Base-by-base conservation (phyloP, 108 stramenopile genomes). In the Nannochloropsis salina region DNA sequence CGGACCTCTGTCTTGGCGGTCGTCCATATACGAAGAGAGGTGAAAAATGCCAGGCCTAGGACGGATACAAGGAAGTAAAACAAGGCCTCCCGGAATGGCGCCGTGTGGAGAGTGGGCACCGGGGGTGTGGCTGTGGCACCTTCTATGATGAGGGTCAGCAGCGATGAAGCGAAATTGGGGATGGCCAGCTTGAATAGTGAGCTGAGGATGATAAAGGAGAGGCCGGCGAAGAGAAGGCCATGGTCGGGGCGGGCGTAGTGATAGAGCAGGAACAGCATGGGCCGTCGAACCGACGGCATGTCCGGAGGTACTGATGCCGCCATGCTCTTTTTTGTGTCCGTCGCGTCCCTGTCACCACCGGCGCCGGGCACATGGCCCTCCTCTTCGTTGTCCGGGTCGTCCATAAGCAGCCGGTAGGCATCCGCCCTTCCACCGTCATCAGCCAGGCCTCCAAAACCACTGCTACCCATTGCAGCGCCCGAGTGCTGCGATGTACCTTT, bases 1-100 rank as follows among this genome's bases (percentile, higher is more conserved):
- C 83, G 41, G 3, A 83, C 83, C 42, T 83, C 83, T 83, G 83
- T 8, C 83, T 83, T 83, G 83, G 83, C 83, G 11, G 83, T 47
- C 2, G 42, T 43, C 83, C 83, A 83, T 41, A 83, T 83, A 43
- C 83, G 83, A 18, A 40, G 83, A 18, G 40, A 22, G 45, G 42
- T 83, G 40, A 83, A 83, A 43, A 83, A 83, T 5, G 40, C 83
- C n/a, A 43, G 43, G 45, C 41, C 40, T 4, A 21, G 21, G n/a
- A 22, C 83, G 11, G 83, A 43, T 15, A n/a, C 10, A 44, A 41
- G 18, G 21, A 83, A 43, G 5, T 83, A 83, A 40, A 83, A 83
- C 5, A 83, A n/a, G 4, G 61, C n/a, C n/a, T 74, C 61, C 20
- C 20, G n/a, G 8, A 74, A 74, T 4, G 1, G 20, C 20, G 61